A percentile compares a stretch with the other conserved stretches of the same genome.
phyloP scores from a whole-genome alignment of 2,329 filamentous ascomycete species.

The Penicillium crustosum region DNA sequence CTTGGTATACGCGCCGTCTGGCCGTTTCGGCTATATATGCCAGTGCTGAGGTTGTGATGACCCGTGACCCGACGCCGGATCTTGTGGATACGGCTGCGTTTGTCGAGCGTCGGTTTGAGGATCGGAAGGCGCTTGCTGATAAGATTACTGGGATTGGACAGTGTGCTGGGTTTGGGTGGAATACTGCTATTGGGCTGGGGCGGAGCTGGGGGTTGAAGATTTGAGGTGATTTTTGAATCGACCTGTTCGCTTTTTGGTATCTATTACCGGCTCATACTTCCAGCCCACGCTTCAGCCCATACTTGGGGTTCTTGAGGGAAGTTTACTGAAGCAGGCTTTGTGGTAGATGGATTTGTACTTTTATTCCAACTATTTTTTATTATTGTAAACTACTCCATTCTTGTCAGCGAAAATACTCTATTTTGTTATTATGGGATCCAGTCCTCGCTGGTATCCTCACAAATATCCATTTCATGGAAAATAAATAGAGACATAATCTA shows the following conservation, averaged over 20 bases:
- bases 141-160: slow-evolving; percentile 65
- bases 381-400: slow-evolving; percentile 10
- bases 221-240: slow-evolving; percentile 44
- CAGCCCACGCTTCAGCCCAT: background rate
- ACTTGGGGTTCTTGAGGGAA: background rate
- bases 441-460: background rate
- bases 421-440: background rate
- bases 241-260: background rate
- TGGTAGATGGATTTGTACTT: background rate
- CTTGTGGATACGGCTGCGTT: slow-evolving; percentile 78
- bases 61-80: slow-evolving; percentile 72
- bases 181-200: slow-evolving; percentile 74
- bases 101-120: slow-evolving; percentile 70
- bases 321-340: background rate
- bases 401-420: slow-evolving; percentile 4
- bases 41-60: slow-evolving; percentile 88
- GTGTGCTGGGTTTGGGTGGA: slow-evolving; percentile 80
- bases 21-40: slow-evolving; percentile 68
- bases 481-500: background rate
- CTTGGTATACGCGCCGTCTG: slow-evolving; percentile 79
- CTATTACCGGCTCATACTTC: background rate
- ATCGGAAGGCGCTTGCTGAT: slow-evolving; percentile 63
- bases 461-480: background rate
- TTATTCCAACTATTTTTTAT: background rate
- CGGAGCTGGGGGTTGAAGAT: slow-evolving; percentile 85